Evolutionary conservation across 2,329 filamentous ascomycete species (phyloP), one percentile per base, ranked within the genome.

Genomic region (Aspergillus candidus): DNA sequence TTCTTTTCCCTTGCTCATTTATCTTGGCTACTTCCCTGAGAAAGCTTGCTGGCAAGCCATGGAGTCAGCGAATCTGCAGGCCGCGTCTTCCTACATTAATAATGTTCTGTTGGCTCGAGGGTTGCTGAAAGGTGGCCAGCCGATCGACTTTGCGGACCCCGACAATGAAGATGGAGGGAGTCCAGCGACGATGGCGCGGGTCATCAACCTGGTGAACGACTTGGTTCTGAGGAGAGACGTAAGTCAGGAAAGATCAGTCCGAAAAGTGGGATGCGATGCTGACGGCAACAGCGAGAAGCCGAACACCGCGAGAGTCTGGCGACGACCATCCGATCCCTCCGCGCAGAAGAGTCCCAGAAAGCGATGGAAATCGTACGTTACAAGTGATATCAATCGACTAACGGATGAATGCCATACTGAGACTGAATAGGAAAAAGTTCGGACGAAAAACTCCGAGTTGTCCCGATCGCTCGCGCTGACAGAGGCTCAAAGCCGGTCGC

Each of bases 181-280:
- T 32, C 77, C 78, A 59, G 79, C 77, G 40, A 86, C 86, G 13
- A 91, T 93, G 82, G 84, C 86, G 14, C 80, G 82, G 53, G 83
- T 97, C 56, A 95, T 98, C 70, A 86, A 91, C 61, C 77, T 98
- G 17, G 82, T 98, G 38, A 95, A 98, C 67, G 93, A 98, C 62
- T 70, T 98, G 55, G 88, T 98, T 47, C 66, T 96, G 48, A 80
- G 90, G 54, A 81, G 90, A 73, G 93, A 98, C 65, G 88, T 94
- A 73, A 57, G 82, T 73, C 43, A 38, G 17, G 40, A n/a, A 27
- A 27, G 22, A 27, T 8, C 22, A 27, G 22, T 27, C 22, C 22
- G 3, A 10, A 8, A 27, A 10, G 22, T 27, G 6, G 22, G 8
- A 27, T 27, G 22, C 22, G 22, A 27, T 10, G 22, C 22, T 27